Evolutionary conservation across 176 grass and related monocot species (phyloP), one percentile per base, ranked within the genome.

Genomic region (Rhynchospora pubera): DNA sequence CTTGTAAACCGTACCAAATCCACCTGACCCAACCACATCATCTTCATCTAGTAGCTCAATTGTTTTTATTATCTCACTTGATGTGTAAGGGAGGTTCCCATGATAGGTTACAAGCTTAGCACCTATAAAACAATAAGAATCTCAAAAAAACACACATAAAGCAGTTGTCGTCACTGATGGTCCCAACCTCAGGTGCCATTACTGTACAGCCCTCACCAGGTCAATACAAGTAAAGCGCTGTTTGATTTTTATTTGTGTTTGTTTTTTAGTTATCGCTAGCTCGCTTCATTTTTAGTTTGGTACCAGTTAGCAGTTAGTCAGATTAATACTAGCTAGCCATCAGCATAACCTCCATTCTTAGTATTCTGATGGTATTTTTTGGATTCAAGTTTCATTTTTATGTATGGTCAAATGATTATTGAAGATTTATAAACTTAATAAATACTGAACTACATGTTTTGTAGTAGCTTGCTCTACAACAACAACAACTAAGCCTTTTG

Each of bases 81-180:
- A 95, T 16, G 91, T 84, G 69, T 95, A 99, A 16, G 96, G 92
- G 65, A 99, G 96, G 84, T 95, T 93, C 77, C 92, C 93, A 12
- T 99, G 92, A 81, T 94, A 99, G 2, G 91, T 99, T 43, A 99
- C 89, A 44, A 99, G 96, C 72, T 95, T 99, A 45, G 92, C 88
- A 24, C 96, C 96, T 99, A 84, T 14, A 66, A 19, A 19, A 43
- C 6, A 12, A 28, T 14, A 66, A 13, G 11, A 61, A 62, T 5
- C 0, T 1, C 19, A 52, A 75, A 11, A 26, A 45, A 28, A 1
- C 45, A 5, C 24, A 24, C 0, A 51, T 50, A 26, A 26, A 44
- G 34, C 15, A 73, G 21, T 47, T 57, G 0, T 5, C 15, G 14
- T 18, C 13, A 57, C 55, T 57, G 55, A 57, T 57, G 15, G 16